phyloP scores from a whole-genome alignment of 257 asterid genomes.

The Ilex asprella region DNA sequence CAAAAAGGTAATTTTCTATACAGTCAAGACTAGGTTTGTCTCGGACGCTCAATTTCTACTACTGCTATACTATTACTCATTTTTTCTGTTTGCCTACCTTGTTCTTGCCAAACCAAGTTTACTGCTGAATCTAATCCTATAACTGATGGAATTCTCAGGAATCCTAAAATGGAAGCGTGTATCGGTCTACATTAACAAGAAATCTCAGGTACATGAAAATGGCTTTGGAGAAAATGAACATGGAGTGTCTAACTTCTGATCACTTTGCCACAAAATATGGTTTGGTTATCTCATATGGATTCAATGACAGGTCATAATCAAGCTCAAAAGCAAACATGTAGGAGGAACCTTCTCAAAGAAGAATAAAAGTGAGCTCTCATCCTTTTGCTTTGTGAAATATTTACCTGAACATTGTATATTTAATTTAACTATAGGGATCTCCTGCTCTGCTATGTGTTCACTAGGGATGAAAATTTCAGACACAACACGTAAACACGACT shows the following conservation, averaged over 20 bases:
- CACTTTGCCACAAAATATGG: too few relatives aligned
- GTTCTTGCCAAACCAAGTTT: not conserved
- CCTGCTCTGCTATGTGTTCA: too few relatives aligned
- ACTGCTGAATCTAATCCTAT: not conserved
- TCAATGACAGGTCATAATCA: conserved; percentile 49
- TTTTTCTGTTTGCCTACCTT: not conserved
- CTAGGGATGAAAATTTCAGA: too few relatives aligned
- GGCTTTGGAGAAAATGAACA: not conserved
- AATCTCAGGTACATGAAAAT: conserved; percentile 42
- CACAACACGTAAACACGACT: too few relatives aligned
- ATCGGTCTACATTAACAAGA: conserved; percentile 55
- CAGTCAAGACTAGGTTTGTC: not conserved
- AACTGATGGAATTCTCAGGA: conserved; percentile 32
- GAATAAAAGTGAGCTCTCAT: conserved; percentile 54
- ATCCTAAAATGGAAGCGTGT: conserved; percentile 61
- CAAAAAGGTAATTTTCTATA: conserved; percentile 41
- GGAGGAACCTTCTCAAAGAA: conserved; percentile 82
- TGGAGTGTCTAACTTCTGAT: too few relatives aligned
- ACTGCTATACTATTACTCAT: not conserved
- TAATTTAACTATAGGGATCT: too few relatives aligned
- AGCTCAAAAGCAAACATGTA: conserved; percentile 64
- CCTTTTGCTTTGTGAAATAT: too few relatives aligned
- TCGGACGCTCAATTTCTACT: not conserved
- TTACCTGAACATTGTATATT: too few relatives aligned
- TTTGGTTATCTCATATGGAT: too few relatives aligned